A percentile compares a stretch with the other conserved stretches of the same genome.
Evolutionary conservation across 2,329 filamentous ascomycete genomes (phyloP).

Genomic region (Talaromyces sp.): DNA sequence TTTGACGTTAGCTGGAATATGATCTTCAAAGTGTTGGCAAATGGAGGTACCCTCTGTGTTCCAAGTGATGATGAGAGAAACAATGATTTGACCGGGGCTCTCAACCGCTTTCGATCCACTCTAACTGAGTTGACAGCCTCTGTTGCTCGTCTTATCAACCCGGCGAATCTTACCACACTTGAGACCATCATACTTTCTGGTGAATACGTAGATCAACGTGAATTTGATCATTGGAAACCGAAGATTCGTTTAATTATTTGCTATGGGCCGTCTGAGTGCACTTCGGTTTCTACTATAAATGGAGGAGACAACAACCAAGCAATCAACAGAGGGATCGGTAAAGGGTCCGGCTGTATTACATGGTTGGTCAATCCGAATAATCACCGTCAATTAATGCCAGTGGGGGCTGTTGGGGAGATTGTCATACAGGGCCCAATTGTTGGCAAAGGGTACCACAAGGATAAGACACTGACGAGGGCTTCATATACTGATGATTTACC

Average conservation of each 20-base stretch:
- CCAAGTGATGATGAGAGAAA: constrained; percentile 44
- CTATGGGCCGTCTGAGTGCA: constrained; percentile 43
- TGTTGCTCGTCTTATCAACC: constrained; percentile 44
- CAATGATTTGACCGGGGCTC: constrained; percentile 36
- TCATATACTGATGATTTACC: constrained; percentile 37
- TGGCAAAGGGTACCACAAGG: constrained; percentile 47
- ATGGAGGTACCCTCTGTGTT: constrained; percentile 51
- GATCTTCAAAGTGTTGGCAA: constrained; percentile 48
- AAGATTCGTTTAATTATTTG: constrained; percentile 43
- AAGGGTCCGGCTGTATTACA: constrained; percentile 21
- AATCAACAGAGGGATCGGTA: constrained; percentile 21
- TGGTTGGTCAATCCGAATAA: constrained; percentile 43
- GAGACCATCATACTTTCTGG: constrained; percentile 34
- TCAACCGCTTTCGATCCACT: constrained; percentile 31
- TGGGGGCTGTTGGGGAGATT: constrained; percentile 49
- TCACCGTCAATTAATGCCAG: constrained; percentile 36
- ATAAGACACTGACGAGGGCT: constrained; percentile 33
- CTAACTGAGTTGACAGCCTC: constrained; percentile 56
- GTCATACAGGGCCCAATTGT: constrained; percentile 44
- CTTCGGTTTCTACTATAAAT: constrained; percentile 30
- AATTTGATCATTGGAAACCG: constrained; percentile 44
- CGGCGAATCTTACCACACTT: constrained; percentile 34
- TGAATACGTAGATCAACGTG: constrained; percentile 34
- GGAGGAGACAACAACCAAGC: constrained; percentile 21
- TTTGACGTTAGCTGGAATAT: constrained; percentile 37